Conservation (phyloP, 176 grass and related monocot genomes). For the Aegilops speltoides region DNA sequence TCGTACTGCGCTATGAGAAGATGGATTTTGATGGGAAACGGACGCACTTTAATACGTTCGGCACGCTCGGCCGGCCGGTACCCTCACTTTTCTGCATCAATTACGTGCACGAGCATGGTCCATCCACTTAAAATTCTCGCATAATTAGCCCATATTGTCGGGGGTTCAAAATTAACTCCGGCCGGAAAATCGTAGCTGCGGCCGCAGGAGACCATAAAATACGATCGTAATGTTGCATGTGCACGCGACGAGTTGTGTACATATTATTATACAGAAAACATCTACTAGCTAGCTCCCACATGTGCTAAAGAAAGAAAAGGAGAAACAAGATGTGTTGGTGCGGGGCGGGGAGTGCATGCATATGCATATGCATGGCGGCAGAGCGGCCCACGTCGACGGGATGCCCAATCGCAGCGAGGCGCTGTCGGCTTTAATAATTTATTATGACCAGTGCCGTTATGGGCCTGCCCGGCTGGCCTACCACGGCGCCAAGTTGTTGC, state of each 20-base stretch:
- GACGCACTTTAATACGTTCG: background rate
- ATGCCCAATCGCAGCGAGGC: conserved; percentile 20
- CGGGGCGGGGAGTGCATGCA: background rate
- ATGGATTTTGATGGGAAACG: conserved; percentile 40
- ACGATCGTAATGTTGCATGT: background rate
- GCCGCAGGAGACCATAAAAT: background rate
- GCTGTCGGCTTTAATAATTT: conserved; percentile 65
- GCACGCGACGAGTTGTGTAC: background rate
- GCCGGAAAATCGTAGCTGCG: no score
- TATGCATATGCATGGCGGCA: conserved; percentile 40
- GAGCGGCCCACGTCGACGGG: conserved; percentile 46
- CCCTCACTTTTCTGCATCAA: background rate
- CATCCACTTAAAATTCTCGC: background rate
- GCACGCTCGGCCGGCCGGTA: background rate
- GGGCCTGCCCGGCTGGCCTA: conserved; percentile 41
- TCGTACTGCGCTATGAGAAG: background rate
- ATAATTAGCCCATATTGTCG: background rate
- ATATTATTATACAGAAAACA: background rate
- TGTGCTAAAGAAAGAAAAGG: background rate
- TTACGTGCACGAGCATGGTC: background rate
- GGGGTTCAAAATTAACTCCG: background rate
- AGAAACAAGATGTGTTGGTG: background rate
- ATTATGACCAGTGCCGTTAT: conserved; percentile 35
- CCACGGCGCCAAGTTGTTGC: conserved; percentile 47
- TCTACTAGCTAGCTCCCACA: background rate